These are phyloP conservation scores for Synchytrium microbalum DNA, from an alignment of 371 early-diverging fungal genomes.

Conservation along the genomic window DNA sequence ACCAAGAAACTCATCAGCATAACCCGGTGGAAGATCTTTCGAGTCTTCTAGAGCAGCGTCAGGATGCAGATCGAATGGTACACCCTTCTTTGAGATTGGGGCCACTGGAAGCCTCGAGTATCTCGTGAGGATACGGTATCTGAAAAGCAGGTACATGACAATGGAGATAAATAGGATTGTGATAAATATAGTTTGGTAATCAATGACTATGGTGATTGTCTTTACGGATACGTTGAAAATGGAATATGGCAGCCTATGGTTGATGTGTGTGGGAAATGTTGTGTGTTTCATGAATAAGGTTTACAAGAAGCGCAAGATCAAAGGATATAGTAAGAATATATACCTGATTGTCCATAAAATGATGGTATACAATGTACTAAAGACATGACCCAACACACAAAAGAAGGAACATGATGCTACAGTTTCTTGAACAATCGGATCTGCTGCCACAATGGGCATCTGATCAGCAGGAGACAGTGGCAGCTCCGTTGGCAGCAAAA, in stretches of 20 bases:
- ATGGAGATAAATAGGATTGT: conserved; percentile 25
- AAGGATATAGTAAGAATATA: neutral
- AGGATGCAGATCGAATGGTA: conserved; percentile 75
- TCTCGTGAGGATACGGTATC: conserved; percentile 64
- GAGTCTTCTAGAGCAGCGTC: conserved; percentile 55
- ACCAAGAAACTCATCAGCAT: conserved; percentile 76
- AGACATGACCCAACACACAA: too few species aligned
- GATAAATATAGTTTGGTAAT: neutral
- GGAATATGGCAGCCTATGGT: neutral
- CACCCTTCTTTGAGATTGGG: conserved; percentile 30
- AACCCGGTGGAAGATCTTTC: conserved; percentile 30
- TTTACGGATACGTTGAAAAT: neutral
- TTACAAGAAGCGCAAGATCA: neutral
- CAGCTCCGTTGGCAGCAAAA: neutral
- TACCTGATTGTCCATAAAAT: neutral
- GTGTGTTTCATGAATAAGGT: neutral
- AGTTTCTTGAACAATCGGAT: neutral
- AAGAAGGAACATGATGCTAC: neutral
- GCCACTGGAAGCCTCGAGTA: conserved; percentile 70
- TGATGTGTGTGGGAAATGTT: neutral
- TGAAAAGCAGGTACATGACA: conserved; percentile 50
- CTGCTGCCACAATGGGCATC: neutral
- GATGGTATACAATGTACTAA: too few species aligned
- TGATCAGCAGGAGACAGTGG: neutral
- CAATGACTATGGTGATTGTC: neutral